Evolutionary conservation across 2,329 filamentous ascomycete species (phyloP).

Genomic region (Monosporascus sp.): DNA sequence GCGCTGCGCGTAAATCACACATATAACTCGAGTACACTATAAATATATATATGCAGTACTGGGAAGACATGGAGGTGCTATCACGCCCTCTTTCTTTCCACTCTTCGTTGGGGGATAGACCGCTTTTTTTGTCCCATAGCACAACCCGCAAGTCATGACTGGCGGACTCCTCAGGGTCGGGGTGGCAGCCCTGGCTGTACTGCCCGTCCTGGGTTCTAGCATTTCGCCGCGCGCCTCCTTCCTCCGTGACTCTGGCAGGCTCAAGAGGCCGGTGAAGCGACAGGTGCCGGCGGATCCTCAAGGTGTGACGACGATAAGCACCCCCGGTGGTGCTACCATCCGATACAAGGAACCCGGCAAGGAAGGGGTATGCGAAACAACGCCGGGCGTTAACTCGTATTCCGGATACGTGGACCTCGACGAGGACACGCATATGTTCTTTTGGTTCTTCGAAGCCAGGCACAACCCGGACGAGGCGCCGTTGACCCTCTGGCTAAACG

Average conservation of each 20-base stretch:
- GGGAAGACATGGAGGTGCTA: no score
- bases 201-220: not conserved
- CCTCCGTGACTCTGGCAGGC: not conserved
- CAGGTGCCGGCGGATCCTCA: slow-evolving; percentile 35
- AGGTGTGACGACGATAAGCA: slow-evolving; percentile 38
- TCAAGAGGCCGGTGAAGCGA: slow-evolving; percentile 19
- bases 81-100: no score
- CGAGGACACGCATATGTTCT: slow-evolving; percentile 34
- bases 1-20: no score
- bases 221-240: not conserved
- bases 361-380: slow-evolving; percentile 45
- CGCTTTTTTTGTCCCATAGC: no score
- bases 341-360: slow-evolving; percentile 47
- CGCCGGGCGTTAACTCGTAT: slow-evolving; percentile 45
- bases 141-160: not conserved
- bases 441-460: slow-evolving; percentile 42
- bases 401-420: slow-evolving; percentile 28
- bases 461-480: slow-evolving; percentile 37
- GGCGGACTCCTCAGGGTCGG: not conserved
- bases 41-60: no score
- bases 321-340: slow-evolving; percentile 39
- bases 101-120: no score
- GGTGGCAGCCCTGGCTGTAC: not conserved
- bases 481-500: slow-evolving; percentile 41
- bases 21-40: no score